Evolutionary conservation across 306 rosid species (phyloP).

Genomic region (Spatholobus suberectus): DNA sequence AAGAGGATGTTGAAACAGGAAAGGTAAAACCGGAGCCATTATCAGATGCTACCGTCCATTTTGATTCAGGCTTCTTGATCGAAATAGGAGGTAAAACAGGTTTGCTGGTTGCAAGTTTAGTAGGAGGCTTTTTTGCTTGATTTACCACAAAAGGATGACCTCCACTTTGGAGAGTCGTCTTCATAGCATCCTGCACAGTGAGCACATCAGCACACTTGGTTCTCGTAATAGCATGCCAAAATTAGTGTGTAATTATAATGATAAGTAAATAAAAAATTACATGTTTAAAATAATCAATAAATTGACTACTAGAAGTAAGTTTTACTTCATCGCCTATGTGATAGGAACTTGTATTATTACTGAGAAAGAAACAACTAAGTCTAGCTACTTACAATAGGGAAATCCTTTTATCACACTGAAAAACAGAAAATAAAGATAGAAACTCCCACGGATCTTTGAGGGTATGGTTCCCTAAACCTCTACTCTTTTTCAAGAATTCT

Average conservation of each 20-base stretch:
- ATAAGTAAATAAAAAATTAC: conserved; percentile 1
- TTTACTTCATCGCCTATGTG: neutral
- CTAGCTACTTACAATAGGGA: neutral
- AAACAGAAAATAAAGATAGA: neutral
- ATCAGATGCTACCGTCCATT: conserved; percentile 64
- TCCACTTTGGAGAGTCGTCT: conserved; percentile 39
- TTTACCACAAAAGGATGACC: conserved; percentile 31
- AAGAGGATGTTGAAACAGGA: conserved; percentile 70
- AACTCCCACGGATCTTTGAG: neutral
- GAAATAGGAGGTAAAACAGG: conserved; percentile 70
- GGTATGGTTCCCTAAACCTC: neutral
- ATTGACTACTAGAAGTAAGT: neutral
- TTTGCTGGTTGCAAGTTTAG: conserved; percentile 51
- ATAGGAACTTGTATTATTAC: neutral
- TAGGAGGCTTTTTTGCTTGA: conserved; percentile 48
- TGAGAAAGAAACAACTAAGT: neutral
- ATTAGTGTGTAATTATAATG: neutral
- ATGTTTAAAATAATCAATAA: conserved; percentile 4
- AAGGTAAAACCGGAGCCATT: conserved; percentile 73
- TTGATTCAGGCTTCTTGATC: conserved; percentile 65
- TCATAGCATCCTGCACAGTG: conserved; percentile 56
- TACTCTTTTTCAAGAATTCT: too few species aligned
- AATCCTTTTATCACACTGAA: neutral
- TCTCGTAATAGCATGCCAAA: conserved; percentile 11
- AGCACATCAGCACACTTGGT: conserved; percentile 12